Conservation (phyloP, 495 filamentous ascomycete species). For the Penicillium lividum region DNA sequence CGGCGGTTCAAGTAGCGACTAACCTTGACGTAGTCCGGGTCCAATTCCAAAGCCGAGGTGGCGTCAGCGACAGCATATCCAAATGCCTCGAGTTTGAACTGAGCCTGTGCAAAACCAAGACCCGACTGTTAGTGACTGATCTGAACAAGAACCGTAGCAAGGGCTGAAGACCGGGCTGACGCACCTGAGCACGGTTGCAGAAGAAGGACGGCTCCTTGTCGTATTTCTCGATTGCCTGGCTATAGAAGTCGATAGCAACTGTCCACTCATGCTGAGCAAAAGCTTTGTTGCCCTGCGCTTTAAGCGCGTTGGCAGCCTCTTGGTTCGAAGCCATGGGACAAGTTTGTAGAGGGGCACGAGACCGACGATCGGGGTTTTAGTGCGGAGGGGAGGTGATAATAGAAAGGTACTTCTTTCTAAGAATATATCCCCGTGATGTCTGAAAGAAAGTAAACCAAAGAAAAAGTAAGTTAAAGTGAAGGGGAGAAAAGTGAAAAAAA, state of each 20-base stretch:
- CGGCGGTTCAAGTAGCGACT: slow-evolving; percentile 15
- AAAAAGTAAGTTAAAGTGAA: not conserved
- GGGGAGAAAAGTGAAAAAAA: slow-evolving; percentile 1
- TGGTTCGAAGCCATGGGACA: slow-evolving; percentile 51
- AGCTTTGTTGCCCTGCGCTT: slow-evolving; percentile 92
- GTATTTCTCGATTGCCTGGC: slow-evolving; percentile 84
- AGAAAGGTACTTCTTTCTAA: not conserved
- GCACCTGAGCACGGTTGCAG: slow-evolving; percentile 90
- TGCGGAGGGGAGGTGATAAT: slow-evolving; percentile 6
- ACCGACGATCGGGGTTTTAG: slow-evolving; percentile 24
- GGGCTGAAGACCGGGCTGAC: slow-evolving; percentile 26
- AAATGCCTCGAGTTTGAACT: slow-evolving; percentile 94
- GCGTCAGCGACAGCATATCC: slow-evolving; percentile 92
- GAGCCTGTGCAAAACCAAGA: slow-evolving; percentile 54
- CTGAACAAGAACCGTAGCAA: not conserved
- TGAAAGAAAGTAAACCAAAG: not conserved
- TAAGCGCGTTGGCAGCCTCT: slow-evolving; percentile 76
- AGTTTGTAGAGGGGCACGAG: slow-evolving; percentile 38
- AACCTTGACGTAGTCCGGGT: slow-evolving; percentile 85
- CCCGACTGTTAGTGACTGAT: slow-evolving; percentile 22
- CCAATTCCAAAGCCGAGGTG: slow-evolving; percentile 88
- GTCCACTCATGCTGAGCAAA: slow-evolving; percentile 88
- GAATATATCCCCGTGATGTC: not conserved
- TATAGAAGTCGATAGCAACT: slow-evolving; percentile 81
- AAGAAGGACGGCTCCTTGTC: slow-evolving; percentile 85